Conservation (phyloP, 441 rosid species). For the Erysimum cheiri region DNA sequence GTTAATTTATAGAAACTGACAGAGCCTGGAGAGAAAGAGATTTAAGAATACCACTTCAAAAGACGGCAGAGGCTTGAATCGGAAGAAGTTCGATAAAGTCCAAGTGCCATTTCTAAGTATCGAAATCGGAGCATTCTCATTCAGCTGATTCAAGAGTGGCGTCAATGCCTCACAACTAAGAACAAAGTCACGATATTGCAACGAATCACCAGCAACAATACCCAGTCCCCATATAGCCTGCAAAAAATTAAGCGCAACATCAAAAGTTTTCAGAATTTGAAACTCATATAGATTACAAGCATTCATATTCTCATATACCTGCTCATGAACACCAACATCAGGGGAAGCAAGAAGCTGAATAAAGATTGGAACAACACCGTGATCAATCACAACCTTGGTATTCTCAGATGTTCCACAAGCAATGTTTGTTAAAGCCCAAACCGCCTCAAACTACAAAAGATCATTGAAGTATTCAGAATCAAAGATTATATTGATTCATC, state of each 20-base stretch:
- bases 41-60: conserved; percentile 71
- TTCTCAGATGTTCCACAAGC: conserved; percentile 88
- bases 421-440: conserved; percentile 83
- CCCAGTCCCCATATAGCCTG: conserved; percentile 95
- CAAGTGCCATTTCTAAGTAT: conserved; percentile 92
- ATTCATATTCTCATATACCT: neutral
- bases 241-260: neutral
- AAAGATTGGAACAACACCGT: conserved; percentile 77
- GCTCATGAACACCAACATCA: conserved; percentile 69
- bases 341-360: conserved; percentile 80
- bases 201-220: conserved; percentile 90
- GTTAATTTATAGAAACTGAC: too few relatives aligned
- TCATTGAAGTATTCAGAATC: neutral
- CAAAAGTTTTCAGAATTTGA: neutral
- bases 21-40: neutral
- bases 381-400: conserved; percentile 77
- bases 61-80: conserved; percentile 84
- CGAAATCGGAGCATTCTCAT: conserved; percentile 73
- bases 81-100: conserved; percentile 87
- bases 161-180: conserved; percentile 70
- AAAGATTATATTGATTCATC: neutral
- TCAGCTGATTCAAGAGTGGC: conserved; percentile 70
- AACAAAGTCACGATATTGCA: conserved; percentile 82
- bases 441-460: conserved; percentile 70
- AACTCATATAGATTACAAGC: too few relatives aligned